Evolutionary conservation across 2,329 filamentous ascomycete species (phyloP).

Genomic region (Phyllosticta paracitricarpa): DNA sequence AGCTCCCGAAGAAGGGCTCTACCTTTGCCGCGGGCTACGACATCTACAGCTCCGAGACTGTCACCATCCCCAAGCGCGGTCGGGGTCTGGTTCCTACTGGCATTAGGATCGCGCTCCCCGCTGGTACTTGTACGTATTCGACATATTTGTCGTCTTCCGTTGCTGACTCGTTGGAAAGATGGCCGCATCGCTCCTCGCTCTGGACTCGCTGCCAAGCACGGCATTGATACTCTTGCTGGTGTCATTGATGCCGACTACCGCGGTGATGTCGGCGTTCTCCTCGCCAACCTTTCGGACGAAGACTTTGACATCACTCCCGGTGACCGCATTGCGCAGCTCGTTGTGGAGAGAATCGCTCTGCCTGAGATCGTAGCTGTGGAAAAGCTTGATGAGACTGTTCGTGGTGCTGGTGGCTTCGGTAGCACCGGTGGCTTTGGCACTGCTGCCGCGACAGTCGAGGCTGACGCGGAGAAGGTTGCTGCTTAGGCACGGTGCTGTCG

Average conservation of each 20-base stretch:
- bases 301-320: slow-evolving; percentile 77
- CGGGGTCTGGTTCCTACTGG: slow-evolving; percentile 85
- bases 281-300: slow-evolving; percentile 81
- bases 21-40: slow-evolving; percentile 91
- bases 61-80: slow-evolving; percentile 68
- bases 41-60: slow-evolving; percentile 67
- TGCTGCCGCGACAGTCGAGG: background rate
- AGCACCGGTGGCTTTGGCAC: slow-evolving; percentile 29
- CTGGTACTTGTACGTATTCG: slow-evolving; percentile 67
- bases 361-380: slow-evolving; percentile 85
- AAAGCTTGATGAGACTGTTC: slow-evolving; percentile 79
- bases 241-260: slow-evolving; percentile 98
- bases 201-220: slow-evolving; percentile 86
- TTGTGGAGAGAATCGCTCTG: slow-evolving; percentile 90
- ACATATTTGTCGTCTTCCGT: background rate
- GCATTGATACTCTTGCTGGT: slow-evolving; percentile 90
- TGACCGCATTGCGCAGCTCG: slow-evolving; percentile 85
- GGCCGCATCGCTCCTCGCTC: slow-evolving; percentile 83
- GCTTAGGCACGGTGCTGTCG: background rate
- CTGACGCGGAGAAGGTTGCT: background rate
- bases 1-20: slow-evolving; percentile 77
- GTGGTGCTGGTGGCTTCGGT: slow-evolving; percentile 58
- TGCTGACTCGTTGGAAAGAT: slow-evolving; percentile 41
- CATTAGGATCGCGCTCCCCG: slow-evolving; percentile 81
- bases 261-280: slow-evolving; percentile 82